Percentiles rank a stretch among this genome's conserved stretches.
Evolutionary conservation across 805 yeast species (phyloP).

Genomic region (Spathaspora passalidarum): DNA sequence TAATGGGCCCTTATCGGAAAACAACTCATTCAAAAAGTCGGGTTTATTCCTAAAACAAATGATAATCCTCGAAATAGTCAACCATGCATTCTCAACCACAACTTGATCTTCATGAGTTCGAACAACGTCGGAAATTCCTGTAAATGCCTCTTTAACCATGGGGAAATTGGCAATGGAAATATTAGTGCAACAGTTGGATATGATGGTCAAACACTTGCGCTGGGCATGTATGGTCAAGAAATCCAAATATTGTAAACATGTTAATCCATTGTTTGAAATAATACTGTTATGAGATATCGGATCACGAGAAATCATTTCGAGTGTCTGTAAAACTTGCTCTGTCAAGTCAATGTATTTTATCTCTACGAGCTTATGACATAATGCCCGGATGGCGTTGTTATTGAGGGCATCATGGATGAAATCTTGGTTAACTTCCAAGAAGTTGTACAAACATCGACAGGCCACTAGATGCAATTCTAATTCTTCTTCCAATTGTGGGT

Average conservation of each 20-base stretch:
- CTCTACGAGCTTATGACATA: slow-evolving; percentile 65
- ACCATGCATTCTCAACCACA: slow-evolving; percentile 64
- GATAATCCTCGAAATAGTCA: slow-evolving; percentile 57
- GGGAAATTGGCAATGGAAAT: slow-evolving; percentile 44
- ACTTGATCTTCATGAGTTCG: slow-evolving; percentile 53
- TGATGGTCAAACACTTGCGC: slow-evolving; percentile 70
- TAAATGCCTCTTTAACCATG: slow-evolving; percentile 55
- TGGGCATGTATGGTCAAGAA: slow-evolving; percentile 90
- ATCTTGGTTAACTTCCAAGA: slow-evolving; percentile 71
- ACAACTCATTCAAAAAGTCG: slow-evolving; percentile 43
- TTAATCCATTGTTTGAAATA: slow-evolving; percentile 58
- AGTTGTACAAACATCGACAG: slow-evolving; percentile 78
- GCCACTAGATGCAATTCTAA: slow-evolving; percentile 81
- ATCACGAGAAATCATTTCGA: slow-evolving; percentile 62
- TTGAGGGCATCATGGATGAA: slow-evolving; percentile 60
- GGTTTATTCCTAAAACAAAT: slow-evolving; percentile 47
- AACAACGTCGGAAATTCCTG: slow-evolving; percentile 55
- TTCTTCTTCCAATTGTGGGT: slow-evolving; percentile 57
- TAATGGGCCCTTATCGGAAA: slow-evolving; percentile 17
- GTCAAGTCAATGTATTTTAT: slow-evolving; percentile 86
- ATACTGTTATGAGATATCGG: slow-evolving; percentile 48
- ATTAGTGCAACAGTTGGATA: slow-evolving; percentile 62
- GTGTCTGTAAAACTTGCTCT: slow-evolving; percentile 80
- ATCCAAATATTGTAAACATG: slow-evolving; percentile 70
- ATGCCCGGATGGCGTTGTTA: slow-evolving; percentile 61